Evolutionary conservation across 345 rosid genomes (phyloP), one percentile per base, ranked within the genome.

Genomic region (Brassica carinata): DNA sequence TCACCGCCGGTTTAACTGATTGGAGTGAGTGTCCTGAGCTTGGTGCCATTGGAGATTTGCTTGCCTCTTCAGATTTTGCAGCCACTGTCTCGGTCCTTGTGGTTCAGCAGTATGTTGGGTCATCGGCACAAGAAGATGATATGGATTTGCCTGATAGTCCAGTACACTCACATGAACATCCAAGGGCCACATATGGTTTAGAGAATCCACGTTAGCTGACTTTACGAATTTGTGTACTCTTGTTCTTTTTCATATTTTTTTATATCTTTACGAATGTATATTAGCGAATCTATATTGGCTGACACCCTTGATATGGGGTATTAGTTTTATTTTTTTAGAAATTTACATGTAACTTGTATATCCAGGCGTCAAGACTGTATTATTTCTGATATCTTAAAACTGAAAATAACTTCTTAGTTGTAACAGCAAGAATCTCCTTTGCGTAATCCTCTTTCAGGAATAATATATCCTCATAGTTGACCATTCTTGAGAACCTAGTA

Each of bases 1-100:
- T 94, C 19, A 92, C 95, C 0, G 94, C 95, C 0, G 98, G 99
- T 43, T 89, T 96, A 64, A 92, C 97, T 0, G 99, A 96, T 84
- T 94, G 98, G 99, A 96, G 99, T n/a, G 99, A 96, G 67, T 96
- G 99, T 77, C 98, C 97, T 0, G 99, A 96, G 86, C 97, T 94
- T 2, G 99, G 98, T 1, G 94, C 97, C 8, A 94, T 94, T 18
- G 98, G 99, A 5, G 99, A 96, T 80, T 75, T 96, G 83, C 85
- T 96, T 19, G 99, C 98, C 0, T 96, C 99, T 3, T 92, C 99
- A 1, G 99, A 96, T 78, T 93, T 91, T 65, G 92, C 97, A 34
- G 88, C 90, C 5, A 88, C 91, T 1, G 90, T 90, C 5, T 94
- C 98, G 0, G 99, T 96, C 64, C 83, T 96, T 17, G 98, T 96